Percentiles rank a stretch among this genome's conserved stretches.
Conservation (phyloP, 257 asterid genomes). For the Handroanthus guayacan region DNA sequence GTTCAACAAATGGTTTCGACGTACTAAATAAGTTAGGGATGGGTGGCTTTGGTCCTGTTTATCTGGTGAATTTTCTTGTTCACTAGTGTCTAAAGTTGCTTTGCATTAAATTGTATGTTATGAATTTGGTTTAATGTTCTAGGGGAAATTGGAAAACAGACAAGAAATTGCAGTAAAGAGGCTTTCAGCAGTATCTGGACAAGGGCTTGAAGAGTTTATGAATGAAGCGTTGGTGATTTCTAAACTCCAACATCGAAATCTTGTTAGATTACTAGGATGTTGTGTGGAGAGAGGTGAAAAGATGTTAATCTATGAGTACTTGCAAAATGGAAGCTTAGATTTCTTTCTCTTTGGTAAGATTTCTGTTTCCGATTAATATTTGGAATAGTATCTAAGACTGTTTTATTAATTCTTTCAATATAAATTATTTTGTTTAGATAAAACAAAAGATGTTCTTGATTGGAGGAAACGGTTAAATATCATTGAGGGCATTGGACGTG, state of each 20-base stretch:
- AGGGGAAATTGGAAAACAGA: constrained; percentile 19
- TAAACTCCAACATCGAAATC: constrained; percentile 27
- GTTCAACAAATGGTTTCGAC: constrained; percentile 31
- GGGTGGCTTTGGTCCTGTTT: constrained; percentile 41
- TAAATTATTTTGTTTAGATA: too few species aligned
- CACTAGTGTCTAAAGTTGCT: too few species aligned
- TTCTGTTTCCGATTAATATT: too few species aligned
- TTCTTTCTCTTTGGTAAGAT: too few species aligned
- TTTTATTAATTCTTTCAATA: too few species aligned
- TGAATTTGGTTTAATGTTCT: neutral
- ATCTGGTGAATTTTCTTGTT: constrained; percentile 8
- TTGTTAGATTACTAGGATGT: constrained; percentile 17
- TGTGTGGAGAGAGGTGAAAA: neutral
- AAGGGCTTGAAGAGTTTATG: constrained; percentile 19
- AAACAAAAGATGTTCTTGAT: too few species aligned
- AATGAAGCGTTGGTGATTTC: constrained; percentile 23
- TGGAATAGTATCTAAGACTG: too few species aligned
- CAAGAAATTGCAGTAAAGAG: constrained; percentile 26
- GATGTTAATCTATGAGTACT: too few species aligned
- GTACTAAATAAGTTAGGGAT: constrained; percentile 24
- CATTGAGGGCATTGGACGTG: too few species aligned
- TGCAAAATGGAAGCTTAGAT: too few species aligned
- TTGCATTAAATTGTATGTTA: too few species aligned
- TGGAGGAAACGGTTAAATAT: too few species aligned
- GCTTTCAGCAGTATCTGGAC: constrained; percentile 14